These are phyloP conservation scores for Colletotrichum sp. DNA, from an alignment of 2,329 filamentous ascomycete genomes.

Conservation along the genomic window DNA sequence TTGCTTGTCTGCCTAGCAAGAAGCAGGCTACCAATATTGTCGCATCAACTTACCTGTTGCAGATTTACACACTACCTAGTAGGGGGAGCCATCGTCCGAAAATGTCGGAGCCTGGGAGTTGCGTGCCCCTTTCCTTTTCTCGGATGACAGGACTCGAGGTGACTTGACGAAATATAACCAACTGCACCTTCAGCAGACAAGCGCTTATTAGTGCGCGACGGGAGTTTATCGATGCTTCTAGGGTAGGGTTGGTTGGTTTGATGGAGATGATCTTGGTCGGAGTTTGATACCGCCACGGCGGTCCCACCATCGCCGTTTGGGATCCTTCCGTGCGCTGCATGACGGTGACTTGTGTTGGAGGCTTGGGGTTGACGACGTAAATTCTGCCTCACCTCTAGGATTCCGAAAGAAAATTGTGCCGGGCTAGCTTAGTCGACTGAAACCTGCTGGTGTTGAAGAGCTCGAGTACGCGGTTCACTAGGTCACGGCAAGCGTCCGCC, in stretches of 20 bases:
- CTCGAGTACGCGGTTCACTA: background rate
- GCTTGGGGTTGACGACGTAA: background rate
- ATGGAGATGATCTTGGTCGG: background rate
- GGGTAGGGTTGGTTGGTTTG: background rate
- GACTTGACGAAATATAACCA: background rate
- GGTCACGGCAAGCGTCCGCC: background rate
- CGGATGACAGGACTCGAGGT: background rate
- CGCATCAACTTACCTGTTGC: background rate
- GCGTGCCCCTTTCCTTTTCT: background rate
- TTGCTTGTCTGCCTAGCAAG: background rate
- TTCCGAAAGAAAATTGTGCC: background rate
- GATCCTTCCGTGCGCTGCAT: background rate
- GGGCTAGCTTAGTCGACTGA: background rate
- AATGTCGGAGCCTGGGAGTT: background rate
- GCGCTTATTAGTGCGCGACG: background rate
- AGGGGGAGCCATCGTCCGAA: background rate
- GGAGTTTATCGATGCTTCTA: too few species aligned
- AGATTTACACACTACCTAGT: background rate
- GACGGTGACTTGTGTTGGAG: background rate
- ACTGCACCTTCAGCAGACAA: background rate
- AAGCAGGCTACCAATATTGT: background rate
- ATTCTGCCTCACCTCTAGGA: background rate
- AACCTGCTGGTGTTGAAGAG: background rate
- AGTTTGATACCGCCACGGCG: background rate
- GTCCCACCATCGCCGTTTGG: background rate